Percentiles rank a stretch among this genome's conserved stretches.
phyloP scores from a whole-genome alignment of 129 eudicot genomes.

The Kitagawia praeruptora region DNA sequence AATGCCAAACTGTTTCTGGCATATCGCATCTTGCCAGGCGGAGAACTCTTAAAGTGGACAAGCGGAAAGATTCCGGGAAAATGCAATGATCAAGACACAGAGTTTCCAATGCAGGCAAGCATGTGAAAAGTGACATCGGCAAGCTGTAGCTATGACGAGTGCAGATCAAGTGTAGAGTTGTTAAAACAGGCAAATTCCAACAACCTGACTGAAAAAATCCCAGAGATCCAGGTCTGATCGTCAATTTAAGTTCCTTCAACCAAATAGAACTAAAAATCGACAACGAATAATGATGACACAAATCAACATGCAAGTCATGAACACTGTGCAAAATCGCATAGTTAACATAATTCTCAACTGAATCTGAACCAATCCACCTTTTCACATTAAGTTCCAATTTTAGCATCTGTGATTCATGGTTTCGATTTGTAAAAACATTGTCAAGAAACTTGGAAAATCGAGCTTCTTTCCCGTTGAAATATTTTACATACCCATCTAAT shows the following conservation, averaged over 20 bases:
- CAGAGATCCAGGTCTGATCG: neutral
- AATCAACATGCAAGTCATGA: neutral
- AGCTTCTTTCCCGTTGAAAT: neutral
- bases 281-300: neutral
- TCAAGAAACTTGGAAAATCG: neutral
- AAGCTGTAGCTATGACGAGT: neutral
- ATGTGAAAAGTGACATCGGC: neutral
- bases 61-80: neutral
- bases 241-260: conserved; percentile 2
- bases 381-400: neutral
- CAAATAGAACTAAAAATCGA: neutral
- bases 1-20: neutral
- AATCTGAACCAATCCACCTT: neutral
- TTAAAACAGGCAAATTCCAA: neutral
- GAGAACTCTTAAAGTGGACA: neutral
- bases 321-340: neutral
- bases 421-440: neutral
- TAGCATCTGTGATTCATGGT: neutral
- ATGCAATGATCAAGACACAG: neutral
- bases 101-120: conserved; percentile 2
- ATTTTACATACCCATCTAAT: neutral
- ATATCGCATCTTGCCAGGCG: neutral
- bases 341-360: neutral
- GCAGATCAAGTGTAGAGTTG: neutral
- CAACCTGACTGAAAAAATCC: neutral